These are phyloP conservation scores for Gardenia jasminoides DNA, from an alignment of 257 asterid species.

Conservation along the genomic window DNA sequence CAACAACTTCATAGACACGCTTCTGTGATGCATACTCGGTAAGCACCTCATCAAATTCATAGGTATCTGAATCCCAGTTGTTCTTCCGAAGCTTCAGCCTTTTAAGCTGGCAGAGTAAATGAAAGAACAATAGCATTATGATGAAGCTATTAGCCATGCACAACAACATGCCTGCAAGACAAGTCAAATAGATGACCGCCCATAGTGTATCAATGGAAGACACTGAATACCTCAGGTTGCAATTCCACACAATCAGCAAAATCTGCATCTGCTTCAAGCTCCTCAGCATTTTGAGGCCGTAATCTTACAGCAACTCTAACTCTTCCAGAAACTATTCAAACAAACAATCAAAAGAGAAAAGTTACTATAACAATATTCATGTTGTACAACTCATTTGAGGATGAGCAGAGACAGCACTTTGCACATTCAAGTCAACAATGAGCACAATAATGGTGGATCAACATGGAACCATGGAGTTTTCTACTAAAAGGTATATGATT, in stretches of 20 bases:
- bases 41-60: constrained; percentile 92
- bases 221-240: constrained; percentile 78
- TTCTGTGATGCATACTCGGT: constrained; percentile 95
- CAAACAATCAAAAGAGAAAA: constrained; percentile 12
- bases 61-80: constrained; percentile 99
- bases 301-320: constrained; percentile 94
- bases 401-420: background rate
- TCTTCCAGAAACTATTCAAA: constrained; percentile 78
- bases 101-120: constrained; percentile 65
- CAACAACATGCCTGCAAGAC: constrained; percentile 10
- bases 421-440: background rate
- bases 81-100: constrained; percentile 93
- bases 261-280: constrained; percentile 94
- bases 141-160: constrained; percentile 15
- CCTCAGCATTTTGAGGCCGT: constrained; percentile 93
- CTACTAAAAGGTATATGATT: background rate
- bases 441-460: background rate
- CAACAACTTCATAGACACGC: constrained; percentile 98
- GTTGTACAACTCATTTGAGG: background rate
- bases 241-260: constrained; percentile 98
- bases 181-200: constrained; percentile 3
- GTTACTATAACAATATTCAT: background rate
- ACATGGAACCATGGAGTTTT: background rate
- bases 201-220: background rate
- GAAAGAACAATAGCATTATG: constrained; percentile 18